Conservation (phyloP, 73 alveolate species). For the Uronychia setigera region DNA sequence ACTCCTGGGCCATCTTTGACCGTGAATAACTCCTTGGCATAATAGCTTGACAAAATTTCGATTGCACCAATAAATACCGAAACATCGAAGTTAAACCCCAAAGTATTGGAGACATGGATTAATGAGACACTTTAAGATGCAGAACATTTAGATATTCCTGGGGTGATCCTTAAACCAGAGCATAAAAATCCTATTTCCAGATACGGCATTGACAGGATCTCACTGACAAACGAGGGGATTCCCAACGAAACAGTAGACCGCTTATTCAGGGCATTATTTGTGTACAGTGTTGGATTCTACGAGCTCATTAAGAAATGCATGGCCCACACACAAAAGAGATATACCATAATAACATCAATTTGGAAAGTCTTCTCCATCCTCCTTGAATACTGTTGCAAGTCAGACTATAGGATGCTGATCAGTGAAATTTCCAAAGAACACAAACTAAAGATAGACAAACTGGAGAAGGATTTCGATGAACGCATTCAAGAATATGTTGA, state of each 20-base stretch:
- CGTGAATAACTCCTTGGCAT: too few species aligned
- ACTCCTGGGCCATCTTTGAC: too few species aligned
- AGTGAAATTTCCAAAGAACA: conserved; percentile 21
- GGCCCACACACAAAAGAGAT: conserved; percentile 43
- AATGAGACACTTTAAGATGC: conserved; percentile 52
- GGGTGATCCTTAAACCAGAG: conserved; percentile 17
- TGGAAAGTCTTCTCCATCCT: conserved; percentile 60
- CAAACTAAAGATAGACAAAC: conserved; percentile 12
- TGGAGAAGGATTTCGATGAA: conserved; percentile 46
- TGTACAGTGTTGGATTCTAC: conserved; percentile 49
- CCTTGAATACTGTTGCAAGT: conserved; percentile 50
- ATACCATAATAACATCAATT: conserved; percentile 25
- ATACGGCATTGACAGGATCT: conserved; percentile 37
- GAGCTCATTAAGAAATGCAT: conserved; percentile 29
- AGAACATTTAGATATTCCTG: conserved; percentile 42
- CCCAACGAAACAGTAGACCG: conserved; percentile 33
- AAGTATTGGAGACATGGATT: conserved; percentile 48
- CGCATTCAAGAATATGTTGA: conserved; percentile 27
- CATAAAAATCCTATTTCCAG: conserved; percentile 32
- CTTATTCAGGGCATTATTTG: conserved; percentile 39
- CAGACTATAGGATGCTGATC: conserved; percentile 39
- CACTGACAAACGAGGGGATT: conserved; percentile 43
- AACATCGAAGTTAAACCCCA: conserved; percentile 34
- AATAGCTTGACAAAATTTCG: too few species aligned
- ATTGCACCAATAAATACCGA: too few species aligned